Percentiles rank a stretch among this genome's conserved stretches.
phyloP scores from a whole-genome alignment of 108 stramenopile species.

The Fragilariopsis cylindrus region DNA sequence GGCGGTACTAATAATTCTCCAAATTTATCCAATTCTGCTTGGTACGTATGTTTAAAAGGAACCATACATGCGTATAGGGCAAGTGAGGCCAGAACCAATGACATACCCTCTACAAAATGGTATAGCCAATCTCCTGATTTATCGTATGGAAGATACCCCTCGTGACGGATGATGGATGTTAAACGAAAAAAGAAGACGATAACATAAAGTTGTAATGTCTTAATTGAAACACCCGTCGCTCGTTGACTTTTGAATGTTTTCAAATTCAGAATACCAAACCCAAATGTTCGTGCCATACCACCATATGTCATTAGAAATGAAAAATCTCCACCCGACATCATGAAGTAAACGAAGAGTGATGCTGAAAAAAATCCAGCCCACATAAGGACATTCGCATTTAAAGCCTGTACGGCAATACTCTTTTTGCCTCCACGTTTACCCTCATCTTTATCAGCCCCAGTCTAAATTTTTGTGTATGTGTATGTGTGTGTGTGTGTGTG shows the following conservation, averaged over 20 bases:
- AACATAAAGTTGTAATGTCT: conserved; percentile 93
- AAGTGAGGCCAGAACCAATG: conserved; percentile 70
- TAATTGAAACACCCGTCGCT: conserved; percentile 90
- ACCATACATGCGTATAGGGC: conserved; percentile 82
- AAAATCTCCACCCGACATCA: conserved; percentile 94
- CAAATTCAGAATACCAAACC: conserved; percentile 92
- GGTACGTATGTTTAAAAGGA: conserved; percentile 88
- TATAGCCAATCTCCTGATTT: conserved; percentile 98
- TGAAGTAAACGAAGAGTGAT: conserved; percentile 90
- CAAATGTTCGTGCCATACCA: conserved; percentile 95
- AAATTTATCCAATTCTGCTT: conserved; percentile 87
- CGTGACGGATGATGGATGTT: conserved; percentile 94
- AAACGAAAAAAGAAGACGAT: conserved; percentile 93
- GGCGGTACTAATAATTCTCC: conserved; percentile 90
- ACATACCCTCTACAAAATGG: conserved; percentile 89
- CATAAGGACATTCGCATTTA: conserved; percentile 86
- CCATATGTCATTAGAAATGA: conserved; percentile 98
- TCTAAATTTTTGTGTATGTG: neutral
- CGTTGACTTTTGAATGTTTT: conserved; percentile 84
- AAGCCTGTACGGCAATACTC: conserved; percentile 79
- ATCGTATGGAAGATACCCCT: conserved; percentile 99
- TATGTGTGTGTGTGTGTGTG: too few relatives aligned
- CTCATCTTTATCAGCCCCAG: conserved; percentile 48
- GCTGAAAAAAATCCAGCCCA: conserved; percentile 93
- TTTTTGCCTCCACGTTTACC: conserved; percentile 58